Evolutionary conservation across 345 rosid genomes (phyloP).

Genomic region (Rhizophora apiculata): DNA sequence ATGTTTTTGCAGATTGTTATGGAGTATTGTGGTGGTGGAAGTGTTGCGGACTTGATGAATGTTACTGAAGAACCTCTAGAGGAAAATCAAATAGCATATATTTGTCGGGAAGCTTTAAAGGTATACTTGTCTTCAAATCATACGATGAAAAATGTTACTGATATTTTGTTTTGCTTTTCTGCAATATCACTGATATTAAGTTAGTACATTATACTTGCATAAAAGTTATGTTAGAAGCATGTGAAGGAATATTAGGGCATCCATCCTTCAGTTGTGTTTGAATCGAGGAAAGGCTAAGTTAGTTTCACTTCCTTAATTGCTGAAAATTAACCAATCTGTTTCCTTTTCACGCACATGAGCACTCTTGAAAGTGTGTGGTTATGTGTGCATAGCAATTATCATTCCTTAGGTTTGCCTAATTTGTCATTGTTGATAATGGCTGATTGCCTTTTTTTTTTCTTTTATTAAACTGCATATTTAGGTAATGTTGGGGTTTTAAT

Average conservation of each 20-base stretch:
- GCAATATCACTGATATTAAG: background rate
- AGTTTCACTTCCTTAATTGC: too few species aligned
- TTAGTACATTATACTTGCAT: background rate
- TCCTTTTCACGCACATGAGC: background rate
- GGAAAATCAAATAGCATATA: constrained; percentile 94
- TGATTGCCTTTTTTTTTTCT: background rate
- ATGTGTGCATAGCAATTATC: background rate
- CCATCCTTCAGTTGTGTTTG: too few species aligned
- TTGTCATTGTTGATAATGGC: background rate
- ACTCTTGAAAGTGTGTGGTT: background rate
- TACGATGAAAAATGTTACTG: constrained; percentile 9
- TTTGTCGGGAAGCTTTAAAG: constrained; percentile 92
- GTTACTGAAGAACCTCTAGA: constrained; percentile 84
- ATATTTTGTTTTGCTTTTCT: background rate
- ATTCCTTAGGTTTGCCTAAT: background rate
- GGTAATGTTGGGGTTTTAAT: constrained; percentile 17
- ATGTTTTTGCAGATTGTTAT: constrained; percentile 85
- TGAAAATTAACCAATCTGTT: background rate
- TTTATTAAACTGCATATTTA: constrained; percentile 3
- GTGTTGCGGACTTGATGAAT: constrained; percentile 94
- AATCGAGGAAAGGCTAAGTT: too few species aligned
- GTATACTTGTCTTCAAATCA: constrained; percentile 33
- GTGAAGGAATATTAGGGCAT: too few species aligned
- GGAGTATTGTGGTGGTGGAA: constrained; percentile 99
- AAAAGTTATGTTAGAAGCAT: background rate